These are phyloP conservation scores for Dipteronia dyeriana DNA, from an alignment of 345 rosid genomes.

Conservation along the genomic window DNA sequence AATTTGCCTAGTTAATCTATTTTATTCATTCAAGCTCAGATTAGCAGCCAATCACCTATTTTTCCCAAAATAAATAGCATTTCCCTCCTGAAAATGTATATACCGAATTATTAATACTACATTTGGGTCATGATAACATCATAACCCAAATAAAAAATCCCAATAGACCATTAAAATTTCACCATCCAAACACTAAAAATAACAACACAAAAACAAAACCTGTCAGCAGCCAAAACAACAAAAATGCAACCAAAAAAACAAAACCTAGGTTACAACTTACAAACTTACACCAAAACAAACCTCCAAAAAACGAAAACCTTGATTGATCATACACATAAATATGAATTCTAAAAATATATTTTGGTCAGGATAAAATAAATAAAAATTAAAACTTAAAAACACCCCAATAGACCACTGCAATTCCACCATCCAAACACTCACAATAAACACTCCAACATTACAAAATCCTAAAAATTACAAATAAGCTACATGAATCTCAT, in stretches of 20 bases:
- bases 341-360: not conserved
- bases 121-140: not conserved
- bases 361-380: too few relatives aligned
- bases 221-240: not conserved
- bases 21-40: not conserved
- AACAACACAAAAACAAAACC: not conserved
- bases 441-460: not conserved
- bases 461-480: too few relatives aligned
- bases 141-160: not conserved
- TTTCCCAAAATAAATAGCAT: not conserved
- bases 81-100: not conserved
- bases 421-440: not conserved
- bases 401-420: not conserved
- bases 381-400: not conserved
- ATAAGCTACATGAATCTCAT: too few relatives aligned
- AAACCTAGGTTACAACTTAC: not conserved
- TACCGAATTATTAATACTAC: not conserved
- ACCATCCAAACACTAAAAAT: not conserved
- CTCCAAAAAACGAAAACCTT: not conserved
- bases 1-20: not conserved
- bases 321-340: not conserved
- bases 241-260: not conserved
- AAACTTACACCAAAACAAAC: not conserved
- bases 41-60: not conserved
- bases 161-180: constrained; percentile 4